Percentiles rank a stretch among this genome's conserved stretches.
phyloP scores from a whole-genome alignment of 2,329 filamentous ascomycete genomes.

The Plenodomus lindquistii region DNA sequence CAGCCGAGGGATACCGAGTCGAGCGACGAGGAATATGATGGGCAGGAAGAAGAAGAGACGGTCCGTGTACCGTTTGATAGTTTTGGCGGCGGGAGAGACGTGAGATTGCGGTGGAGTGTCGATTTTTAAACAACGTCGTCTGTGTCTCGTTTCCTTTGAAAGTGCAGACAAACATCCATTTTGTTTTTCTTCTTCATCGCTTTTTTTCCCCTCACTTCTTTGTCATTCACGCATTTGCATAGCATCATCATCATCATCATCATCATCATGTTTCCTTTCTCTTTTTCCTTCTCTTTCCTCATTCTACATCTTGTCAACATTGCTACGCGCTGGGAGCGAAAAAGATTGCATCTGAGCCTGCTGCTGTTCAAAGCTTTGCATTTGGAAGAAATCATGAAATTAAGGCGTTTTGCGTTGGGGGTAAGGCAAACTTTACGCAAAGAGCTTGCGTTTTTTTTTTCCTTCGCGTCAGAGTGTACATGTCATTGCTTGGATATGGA shows the following conservation, averaged over 20 bases:
- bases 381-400: no score
- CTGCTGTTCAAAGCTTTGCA: no score
- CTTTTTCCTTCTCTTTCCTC: not conserved
- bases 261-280: not conserved
- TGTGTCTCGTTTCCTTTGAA: not conserved
- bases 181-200: not conserved
- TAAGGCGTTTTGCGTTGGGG: no score
- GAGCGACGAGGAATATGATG: not conserved
- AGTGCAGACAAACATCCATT: not conserved
- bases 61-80: slow-evolving; percentile 40
- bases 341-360: not conserved
- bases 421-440: not conserved
- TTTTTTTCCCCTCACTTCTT: slow-evolving; percentile 1
- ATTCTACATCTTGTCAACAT: not conserved
- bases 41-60: slow-evolving; percentile 16
- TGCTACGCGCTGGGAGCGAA: not conserved
- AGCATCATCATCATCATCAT: not conserved
- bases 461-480: no score
- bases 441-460: not conserved
- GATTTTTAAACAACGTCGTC: slow-evolving; percentile 38
- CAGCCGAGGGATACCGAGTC: slow-evolving; percentile 20
- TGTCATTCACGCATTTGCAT: not conserved
- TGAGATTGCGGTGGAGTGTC: slow-evolving; percentile 48
- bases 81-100: slow-evolving; percentile 41
- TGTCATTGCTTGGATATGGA: no score